phyloP scores from a whole-genome alignment of 805 yeast genomes.

The Candida germanica region DNA sequence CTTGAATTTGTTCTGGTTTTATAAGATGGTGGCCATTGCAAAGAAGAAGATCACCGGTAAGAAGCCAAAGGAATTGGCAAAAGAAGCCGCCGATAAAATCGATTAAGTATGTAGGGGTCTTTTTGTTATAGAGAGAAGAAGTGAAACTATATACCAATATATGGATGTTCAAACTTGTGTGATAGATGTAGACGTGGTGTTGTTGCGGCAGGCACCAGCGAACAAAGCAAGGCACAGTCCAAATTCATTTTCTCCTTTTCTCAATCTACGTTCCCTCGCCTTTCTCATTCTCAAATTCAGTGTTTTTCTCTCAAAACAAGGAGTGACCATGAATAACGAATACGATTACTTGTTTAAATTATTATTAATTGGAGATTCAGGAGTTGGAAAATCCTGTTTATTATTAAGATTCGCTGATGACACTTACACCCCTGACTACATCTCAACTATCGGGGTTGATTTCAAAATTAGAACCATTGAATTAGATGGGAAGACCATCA shows the following conservation, averaged over 20 bases:
- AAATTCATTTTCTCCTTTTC: not conserved
- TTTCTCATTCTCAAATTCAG: not conserved
- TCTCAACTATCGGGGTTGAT: constrained; percentile 97
- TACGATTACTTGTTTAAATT: constrained; percentile 97
- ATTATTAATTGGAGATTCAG: constrained; percentile 95
- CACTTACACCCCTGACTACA: constrained; percentile 94
- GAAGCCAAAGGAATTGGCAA: constrained; percentile 14
- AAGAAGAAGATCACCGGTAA: constrained; percentile 38
- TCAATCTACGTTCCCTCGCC: not conserved
- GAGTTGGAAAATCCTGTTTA: constrained; percentile 97
- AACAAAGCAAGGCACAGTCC: too few relatives aligned
- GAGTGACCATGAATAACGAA: constrained; percentile 71
- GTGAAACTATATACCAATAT: too few relatives aligned
- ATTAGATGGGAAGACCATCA: constrained; percentile 94
- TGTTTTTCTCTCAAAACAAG: constrained; percentile 1
- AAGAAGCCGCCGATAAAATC: constrained; percentile 17
- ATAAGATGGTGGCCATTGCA: constrained; percentile 80
- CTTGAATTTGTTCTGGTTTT: constrained; percentile 83
- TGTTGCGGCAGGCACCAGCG: too few relatives aligned
- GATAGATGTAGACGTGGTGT: too few relatives aligned
- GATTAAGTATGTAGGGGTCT: too few relatives aligned
- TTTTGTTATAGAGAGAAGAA: too few relatives aligned
- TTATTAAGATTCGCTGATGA: constrained; percentile 94
- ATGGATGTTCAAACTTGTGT: too few relatives aligned
- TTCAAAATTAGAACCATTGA: constrained; percentile 88